phyloP scores from a whole-genome alignment of 805 yeast species.

The Clavispora fructus region DNA sequence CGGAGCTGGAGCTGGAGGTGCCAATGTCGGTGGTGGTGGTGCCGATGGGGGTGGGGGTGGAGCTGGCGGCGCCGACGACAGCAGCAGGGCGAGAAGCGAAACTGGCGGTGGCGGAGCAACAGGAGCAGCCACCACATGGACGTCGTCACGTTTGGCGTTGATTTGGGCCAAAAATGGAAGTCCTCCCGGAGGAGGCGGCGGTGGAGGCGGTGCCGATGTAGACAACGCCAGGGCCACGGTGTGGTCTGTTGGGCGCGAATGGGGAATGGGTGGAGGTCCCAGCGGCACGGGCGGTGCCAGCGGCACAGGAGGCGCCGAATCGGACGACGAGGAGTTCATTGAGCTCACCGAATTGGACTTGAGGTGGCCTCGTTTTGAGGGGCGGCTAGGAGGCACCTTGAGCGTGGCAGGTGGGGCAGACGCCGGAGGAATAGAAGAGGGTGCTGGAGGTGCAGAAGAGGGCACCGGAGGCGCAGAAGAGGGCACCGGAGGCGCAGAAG shows the following conservation, averaged over 20 bases:
- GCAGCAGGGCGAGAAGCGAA: slow-evolving; percentile 10
- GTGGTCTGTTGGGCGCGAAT: not conserved
- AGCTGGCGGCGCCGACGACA: slow-evolving; percentile 11
- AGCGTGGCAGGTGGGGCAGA: slow-evolving; percentile 2
- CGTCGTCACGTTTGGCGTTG: slow-evolving; percentile 9
- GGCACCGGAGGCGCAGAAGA: slow-evolving; percentile 15
- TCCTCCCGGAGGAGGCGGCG: slow-evolving; percentile 6
- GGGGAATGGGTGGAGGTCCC: slow-evolving; percentile 1
- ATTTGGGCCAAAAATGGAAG: slow-evolving; percentile 15
- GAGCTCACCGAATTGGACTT: slow-evolving; percentile 20
- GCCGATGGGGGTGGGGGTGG: slow-evolving; percentile 3
- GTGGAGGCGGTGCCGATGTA: slow-evolving; percentile 3
- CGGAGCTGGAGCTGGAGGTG: slow-evolving; percentile 12
- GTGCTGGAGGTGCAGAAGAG: slow-evolving; percentile 12
- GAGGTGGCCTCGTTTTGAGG: slow-evolving; percentile 34
- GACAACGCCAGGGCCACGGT: slow-evolving; percentile 7
- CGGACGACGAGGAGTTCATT: slow-evolving; percentile 6
- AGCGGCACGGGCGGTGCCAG: not conserved
- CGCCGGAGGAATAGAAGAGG: slow-evolving; percentile 3
- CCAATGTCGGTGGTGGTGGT: not conserved
- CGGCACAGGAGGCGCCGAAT: not conserved
- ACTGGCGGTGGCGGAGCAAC: slow-evolving; percentile 13
- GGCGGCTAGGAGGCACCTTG: slow-evolving; percentile 33
- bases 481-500: slow-evolving; percentile 10
- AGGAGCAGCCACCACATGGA: slow-evolving; percentile 2